Base-by-base conservation (phyloP, 2,329 filamentous ascomycete genomes). In the Fusarium kyushuense region DNA sequence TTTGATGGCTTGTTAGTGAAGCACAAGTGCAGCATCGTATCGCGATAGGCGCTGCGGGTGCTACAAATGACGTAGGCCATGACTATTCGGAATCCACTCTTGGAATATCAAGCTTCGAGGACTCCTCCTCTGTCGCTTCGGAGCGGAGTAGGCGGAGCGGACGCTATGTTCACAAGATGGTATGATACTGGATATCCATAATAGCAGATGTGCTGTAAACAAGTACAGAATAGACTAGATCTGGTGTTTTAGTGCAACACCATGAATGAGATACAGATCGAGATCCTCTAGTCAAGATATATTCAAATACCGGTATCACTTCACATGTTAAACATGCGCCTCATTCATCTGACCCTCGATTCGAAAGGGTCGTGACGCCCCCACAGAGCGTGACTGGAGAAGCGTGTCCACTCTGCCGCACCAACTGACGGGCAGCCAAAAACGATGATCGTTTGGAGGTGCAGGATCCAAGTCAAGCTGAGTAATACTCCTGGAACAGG, bases 1-100 rank as follows among this genome's bases (percentile, higher is more conserved):
- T 48, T 38, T 25, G 40, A 54, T 45, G 42, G 55, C 41, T 58
- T 36, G 32, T 55, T 43, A 53, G 27, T 65, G 59, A 66, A 62
- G 59, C 53, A 54, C 51, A 36, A 54, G 23, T 68, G 58, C 58
- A 67, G 58, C 54, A 52, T 65, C 61, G 54, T 14, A 65, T 64
- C 58, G 58, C 54, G 63, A 70, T 70, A 59, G 58, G 63, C 63
- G 67, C 48, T 57, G 63, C 47, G 55, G 42, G 59, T 51, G 61
- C 64, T 73, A 72, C 67, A 46, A 60, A 73, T 74, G 72, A 74
- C 72, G 72, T 74, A 74, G 64, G 61, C 54, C 67, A 43, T 27
- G 58, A 54, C 55, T 48, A 48, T 48, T 17, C n/a, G 21, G 29
- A 64, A 54, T 65, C 61, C 61, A 65, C 61, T 40, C 14, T 38